Evolutionary conservation across 2,329 filamentous ascomycete species (phyloP), one percentile per base, ranked within the genome.

Genomic region (Diaporthe sp.): DNA sequence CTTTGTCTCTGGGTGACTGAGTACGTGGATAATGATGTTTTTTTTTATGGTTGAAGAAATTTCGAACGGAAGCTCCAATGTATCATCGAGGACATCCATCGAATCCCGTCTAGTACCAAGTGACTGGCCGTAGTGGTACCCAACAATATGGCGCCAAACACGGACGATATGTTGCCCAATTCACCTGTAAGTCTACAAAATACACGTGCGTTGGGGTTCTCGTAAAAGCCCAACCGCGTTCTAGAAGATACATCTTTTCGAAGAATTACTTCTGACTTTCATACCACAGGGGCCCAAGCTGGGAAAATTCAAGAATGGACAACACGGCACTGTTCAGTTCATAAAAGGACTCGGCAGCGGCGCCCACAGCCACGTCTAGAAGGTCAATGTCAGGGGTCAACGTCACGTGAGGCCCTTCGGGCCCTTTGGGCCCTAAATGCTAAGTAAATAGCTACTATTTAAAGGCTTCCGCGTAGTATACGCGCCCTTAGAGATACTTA

Each of bases 331-430:
- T 3, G 10, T 51, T 13, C 10, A 39, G 31, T 68, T 51, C 31
- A 22, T 68, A 1, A n/a, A 37, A 5, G 28, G 12, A 13, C 31
- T 67, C 19, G 62, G 62, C 42, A 67, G 62, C 28, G 62, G 62
- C 19, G 44, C 28, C 19, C 62, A 67, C 31, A 67, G 62, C 62
- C 62, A 67, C 7, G 62, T 67, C 13, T 67, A 44, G 62, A 67
- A 13, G 62, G 42, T 49, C 25, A 25, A 25, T 25, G 25, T 25
- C 25, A 25, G 25, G 25, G 25, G 25, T 25, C 25, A 25, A 25
- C 25, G 25, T 25, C 25, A 25, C 25, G 25, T 25, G 25, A 25
- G 25, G 25, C 25, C 25, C 25, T 25, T 25, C 25, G 25, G 25
- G 25, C 25, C 25, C 25, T 25, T 25, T 25, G 25, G 25, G 25